A percentile compares a stretch with the other conserved stretches of the same genome.
These are phyloP conservation scores for Aspergillus sp. DNA, from an alignment of 2,329 filamentous ascomycete species.

Conservation along the genomic window DNA sequence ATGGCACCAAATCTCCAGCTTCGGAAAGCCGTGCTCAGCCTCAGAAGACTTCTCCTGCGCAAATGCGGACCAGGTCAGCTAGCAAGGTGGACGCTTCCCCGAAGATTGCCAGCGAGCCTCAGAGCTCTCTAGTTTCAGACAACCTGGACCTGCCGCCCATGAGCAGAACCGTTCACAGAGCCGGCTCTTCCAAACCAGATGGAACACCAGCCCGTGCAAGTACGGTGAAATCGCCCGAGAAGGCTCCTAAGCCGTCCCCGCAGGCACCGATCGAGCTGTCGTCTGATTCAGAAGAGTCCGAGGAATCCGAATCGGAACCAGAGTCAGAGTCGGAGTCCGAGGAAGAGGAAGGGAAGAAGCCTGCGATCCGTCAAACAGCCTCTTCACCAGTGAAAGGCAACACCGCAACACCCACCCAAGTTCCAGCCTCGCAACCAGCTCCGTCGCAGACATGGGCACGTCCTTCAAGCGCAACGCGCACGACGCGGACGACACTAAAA, in stretches of 20 bases:
- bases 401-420: background rate
- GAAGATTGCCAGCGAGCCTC: background rate
- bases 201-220: background rate
- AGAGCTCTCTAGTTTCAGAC: background rate
- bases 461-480: background rate
- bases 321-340: slow-evolving; percentile 2
- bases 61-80: background rate
- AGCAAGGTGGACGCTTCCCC: background rate
- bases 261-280: background rate
- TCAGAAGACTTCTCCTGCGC: background rate
- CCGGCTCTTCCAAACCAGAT: background rate
- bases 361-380: background rate
- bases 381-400: background rate
- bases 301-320: slow-evolving; percentile 9
- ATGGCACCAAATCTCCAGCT: background rate
- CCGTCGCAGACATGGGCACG: slow-evolving; percentile 9
- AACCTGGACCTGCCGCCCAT: background rate
- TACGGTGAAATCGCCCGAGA: background rate
- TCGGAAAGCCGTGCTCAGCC: background rate
- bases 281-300: slow-evolving; percentile 5
- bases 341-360: slow-evolving; percentile 8
- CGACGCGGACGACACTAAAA: slow-evolving; percentile 7
- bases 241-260: background rate
- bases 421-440: background rate
- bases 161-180: background rate